A percentile compares a stretch with the other conserved stretches of the same genome.
phyloP scores from a whole-genome alignment of 805 yeast species.

The Kregervanrija fluxuum region DNA sequence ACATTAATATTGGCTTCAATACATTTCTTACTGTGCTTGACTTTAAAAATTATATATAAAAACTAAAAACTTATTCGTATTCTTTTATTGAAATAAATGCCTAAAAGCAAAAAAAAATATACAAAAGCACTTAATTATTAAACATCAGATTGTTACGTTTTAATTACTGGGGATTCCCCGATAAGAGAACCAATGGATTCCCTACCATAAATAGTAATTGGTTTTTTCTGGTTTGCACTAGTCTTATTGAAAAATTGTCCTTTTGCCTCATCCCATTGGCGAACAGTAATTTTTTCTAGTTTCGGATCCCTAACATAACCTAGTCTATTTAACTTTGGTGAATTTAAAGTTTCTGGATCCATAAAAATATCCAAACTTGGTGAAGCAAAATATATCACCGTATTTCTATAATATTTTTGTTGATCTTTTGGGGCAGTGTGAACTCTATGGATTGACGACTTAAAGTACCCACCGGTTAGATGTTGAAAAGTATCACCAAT shows the following conservation, averaged over 20 bases:
- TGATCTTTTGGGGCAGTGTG: slow-evolving; percentile 41
- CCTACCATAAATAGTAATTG: slow-evolving; percentile 12
- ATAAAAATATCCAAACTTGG: slow-evolving; percentile 30
- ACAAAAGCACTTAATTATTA: no score
- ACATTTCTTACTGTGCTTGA: no score
- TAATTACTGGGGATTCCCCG: background rate
- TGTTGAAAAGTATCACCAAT: slow-evolving; percentile 36
- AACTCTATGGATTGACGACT: slow-evolving; percentile 40
- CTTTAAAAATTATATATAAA: no score
- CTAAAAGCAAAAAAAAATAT: no score
- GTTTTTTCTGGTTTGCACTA: slow-evolving; percentile 16
- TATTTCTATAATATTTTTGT: slow-evolving; percentile 28
- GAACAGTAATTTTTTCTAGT: slow-evolving; percentile 29
- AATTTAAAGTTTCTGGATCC: slow-evolving; percentile 35
- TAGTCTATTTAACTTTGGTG: slow-evolving; percentile 30
- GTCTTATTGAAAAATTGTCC: slow-evolving; percentile 37
- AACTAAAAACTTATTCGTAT: no score
- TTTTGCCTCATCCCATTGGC: slow-evolving; percentile 41
- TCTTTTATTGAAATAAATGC: no score
- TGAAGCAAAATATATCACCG: slow-evolving; percentile 36
- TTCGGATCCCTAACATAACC: slow-evolving; percentile 25
- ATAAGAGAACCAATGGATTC: slow-evolving; percentile 16
- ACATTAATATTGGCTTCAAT: no score
- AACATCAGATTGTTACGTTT: no score
- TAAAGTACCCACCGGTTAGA: slow-evolving; percentile 39